Evolutionary conservation across 257 asterid genomes (phyloP).

Genomic region (Fraxinus quadrangulata): DNA sequence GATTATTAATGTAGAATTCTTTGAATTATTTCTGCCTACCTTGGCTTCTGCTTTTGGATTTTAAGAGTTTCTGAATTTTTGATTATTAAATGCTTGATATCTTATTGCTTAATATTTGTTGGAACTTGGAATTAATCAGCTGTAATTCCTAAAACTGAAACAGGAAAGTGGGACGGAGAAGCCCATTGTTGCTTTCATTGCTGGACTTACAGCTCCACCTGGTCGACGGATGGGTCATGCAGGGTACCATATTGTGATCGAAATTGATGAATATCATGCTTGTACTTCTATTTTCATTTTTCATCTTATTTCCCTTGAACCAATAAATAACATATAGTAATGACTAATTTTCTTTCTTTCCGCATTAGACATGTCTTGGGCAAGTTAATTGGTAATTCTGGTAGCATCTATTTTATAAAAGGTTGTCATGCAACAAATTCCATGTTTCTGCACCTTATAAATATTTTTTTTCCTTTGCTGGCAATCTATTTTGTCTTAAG

Average conservation of each 20-base stretch:
- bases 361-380: not conserved
- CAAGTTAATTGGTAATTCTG: not conserved
- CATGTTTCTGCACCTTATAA: not conserved
- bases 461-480: not conserved
- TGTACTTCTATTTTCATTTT: not conserved
- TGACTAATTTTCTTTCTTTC: no score
- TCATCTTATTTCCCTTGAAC: conserved; percentile 11
- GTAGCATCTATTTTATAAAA: not conserved
- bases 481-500: not conserved
- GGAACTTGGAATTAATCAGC: conserved; percentile 5
- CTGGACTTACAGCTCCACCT: conserved; percentile 99
- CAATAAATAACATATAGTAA: not conserved
- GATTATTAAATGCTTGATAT: conserved; percentile 8
- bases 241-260: conserved; percentile 47
- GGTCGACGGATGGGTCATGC: conserved; percentile 99
- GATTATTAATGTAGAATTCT: not conserved
- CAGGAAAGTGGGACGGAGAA: conserved; percentile 95
- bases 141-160: conserved; percentile 22
- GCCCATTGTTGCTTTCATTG: conserved; percentile 92
- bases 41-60: not conserved
- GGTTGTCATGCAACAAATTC: not conserved
- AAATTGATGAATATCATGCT: not conserved
- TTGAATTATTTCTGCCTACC: conserved; percentile 11
- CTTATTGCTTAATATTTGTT: conserved; percentile 12
- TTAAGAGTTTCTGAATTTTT: conserved; percentile 8